These are phyloP conservation scores for Yueomyces sinensis DNA, from an alignment of 805 yeast genomes.

Conservation along the genomic window DNA sequence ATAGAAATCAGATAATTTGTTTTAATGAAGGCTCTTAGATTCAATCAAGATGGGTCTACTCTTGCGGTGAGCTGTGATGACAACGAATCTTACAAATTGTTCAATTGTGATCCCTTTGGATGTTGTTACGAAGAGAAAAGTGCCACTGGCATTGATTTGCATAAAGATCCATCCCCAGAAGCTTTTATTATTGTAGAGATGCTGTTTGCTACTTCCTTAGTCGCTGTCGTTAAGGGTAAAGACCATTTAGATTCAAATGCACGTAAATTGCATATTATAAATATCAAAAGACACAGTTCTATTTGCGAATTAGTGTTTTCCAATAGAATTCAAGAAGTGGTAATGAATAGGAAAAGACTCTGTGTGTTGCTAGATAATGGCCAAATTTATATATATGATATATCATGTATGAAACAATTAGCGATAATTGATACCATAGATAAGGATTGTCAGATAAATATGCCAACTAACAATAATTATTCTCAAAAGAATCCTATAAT, in stretches of 20 bases:
- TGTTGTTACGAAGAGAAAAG: conserved; percentile 43
- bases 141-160: conserved; percentile 2
- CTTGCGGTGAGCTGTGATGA: conserved; percentile 74
- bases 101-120: conserved; percentile 81
- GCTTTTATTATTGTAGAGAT: conserved; percentile 52
- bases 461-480: background rate
- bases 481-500: background rate
- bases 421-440: conserved; percentile 44
- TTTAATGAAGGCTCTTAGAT: conserved; percentile 39
- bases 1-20: too few relatives aligned
- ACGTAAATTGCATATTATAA: conserved; percentile 49
- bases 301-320: conserved; percentile 89
- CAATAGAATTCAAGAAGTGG: conserved; percentile 54
- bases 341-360: conserved; percentile 70
- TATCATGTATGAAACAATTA: conserved; percentile 74
- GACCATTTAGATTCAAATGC: conserved; percentile 43
- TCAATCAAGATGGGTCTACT: conserved; percentile 75
- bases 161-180: conserved; percentile 30
- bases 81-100: conserved; percentile 53
- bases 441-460: conserved; percentile 5
- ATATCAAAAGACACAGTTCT: conserved; percentile 53
- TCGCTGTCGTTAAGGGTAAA: conserved; percentile 70
- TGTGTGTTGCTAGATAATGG: conserved; percentile 59
- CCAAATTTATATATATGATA: conserved; percentile 80
- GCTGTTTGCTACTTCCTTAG: conserved; percentile 78